Evolutionary conservation across 2,329 filamentous ascomycete genomes (phyloP).

Genomic region (Alternaria infectoria): DNA sequence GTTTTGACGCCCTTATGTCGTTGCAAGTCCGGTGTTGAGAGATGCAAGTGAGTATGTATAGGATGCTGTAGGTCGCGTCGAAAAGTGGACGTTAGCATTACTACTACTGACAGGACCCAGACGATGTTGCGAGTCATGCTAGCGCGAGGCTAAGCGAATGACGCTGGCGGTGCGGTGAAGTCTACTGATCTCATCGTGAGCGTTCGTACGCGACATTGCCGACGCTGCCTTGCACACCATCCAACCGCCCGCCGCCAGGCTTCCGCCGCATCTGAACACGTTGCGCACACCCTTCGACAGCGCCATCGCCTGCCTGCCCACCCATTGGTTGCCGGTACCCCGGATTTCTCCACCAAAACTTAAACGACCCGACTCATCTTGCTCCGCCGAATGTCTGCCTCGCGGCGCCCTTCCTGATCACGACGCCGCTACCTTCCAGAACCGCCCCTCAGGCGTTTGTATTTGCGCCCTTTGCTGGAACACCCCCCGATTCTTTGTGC

Average conservation of each 20-base stretch:
- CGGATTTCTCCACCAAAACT: slow-evolving; percentile 9
- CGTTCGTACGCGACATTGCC: slow-evolving; percentile 13
- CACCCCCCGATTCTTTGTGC: slow-evolving; percentile 16
- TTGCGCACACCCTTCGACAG: neutral
- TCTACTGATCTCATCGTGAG: slow-evolving; percentile 19
- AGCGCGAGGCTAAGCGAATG: slow-evolving; percentile 11
- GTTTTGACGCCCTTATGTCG: neutral
- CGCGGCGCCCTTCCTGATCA: slow-evolving; percentile 7
- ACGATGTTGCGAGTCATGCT: slow-evolving; percentile 17
- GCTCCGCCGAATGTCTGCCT: slow-evolving; percentile 6
- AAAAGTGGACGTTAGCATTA: slow-evolving; percentile 5
- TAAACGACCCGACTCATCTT: slow-evolving; percentile 4
- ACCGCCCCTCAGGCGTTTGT: neutral
- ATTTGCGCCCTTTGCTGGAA: slow-evolving; percentile 10
- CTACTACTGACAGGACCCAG: slow-evolving; percentile 3
- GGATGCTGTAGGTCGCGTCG: neutral
- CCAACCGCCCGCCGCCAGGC: neutral
- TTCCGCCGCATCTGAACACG: neutral
- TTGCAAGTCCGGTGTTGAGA: neutral
- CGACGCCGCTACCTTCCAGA: slow-evolving; percentile 7
- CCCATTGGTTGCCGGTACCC: neutral
- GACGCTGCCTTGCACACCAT: neutral
- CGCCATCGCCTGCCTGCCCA: neutral
- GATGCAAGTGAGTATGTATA: neutral
- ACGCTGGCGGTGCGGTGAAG: slow-evolving; percentile 16